A percentile compares a stretch with the other conserved stretches of the same genome.
Conservation (phyloP, 257 asterid species). For the Cruciata laevipes region DNA sequence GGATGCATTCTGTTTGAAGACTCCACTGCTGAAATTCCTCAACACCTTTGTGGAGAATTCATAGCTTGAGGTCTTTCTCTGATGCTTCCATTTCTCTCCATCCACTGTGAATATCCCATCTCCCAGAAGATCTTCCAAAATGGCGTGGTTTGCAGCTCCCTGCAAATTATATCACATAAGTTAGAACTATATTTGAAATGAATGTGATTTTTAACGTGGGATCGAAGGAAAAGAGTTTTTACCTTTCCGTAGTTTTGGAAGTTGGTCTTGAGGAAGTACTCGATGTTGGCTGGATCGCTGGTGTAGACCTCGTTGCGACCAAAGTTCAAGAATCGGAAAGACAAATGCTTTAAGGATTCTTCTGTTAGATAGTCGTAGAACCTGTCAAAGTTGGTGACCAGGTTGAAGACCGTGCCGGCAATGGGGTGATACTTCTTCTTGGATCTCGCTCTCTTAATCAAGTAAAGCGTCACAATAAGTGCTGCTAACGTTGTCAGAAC, state of each 20-base stretch:
- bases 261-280: conserved; percentile 56
- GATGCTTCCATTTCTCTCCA: conserved; percentile 56
- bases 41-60: conserved; percentile 59
- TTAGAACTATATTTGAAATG: neutral
- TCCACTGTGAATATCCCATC: conserved; percentile 66
- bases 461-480: conserved; percentile 2
- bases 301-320: conserved; percentile 43
- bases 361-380: conserved; percentile 41
- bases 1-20: conserved; percentile 46
- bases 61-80: conserved; percentile 52
- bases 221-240: neutral
- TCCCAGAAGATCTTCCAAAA: conserved; percentile 50
- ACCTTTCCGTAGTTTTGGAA: conserved; percentile 62
- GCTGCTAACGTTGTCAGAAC: conserved; percentile 21
- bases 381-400: conserved; percentile 29
- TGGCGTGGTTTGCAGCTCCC: conserved; percentile 46
- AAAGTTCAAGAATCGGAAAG: conserved; percentile 42
- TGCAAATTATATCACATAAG: conserved; percentile 11
- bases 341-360: conserved; percentile 36
- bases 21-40: conserved; percentile 56
- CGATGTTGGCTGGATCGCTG: conserved; percentile 54
- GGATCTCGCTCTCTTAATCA: conserved; percentile 11
- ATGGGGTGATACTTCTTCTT: conserved; percentile 22
- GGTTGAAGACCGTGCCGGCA: conserved; percentile 46
- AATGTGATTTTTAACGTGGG: no score